Percentiles rank a stretch among this genome's conserved stretches.
Conservation (phyloP, 345 rosid species). For the Lenwebbia sp. region DNA sequence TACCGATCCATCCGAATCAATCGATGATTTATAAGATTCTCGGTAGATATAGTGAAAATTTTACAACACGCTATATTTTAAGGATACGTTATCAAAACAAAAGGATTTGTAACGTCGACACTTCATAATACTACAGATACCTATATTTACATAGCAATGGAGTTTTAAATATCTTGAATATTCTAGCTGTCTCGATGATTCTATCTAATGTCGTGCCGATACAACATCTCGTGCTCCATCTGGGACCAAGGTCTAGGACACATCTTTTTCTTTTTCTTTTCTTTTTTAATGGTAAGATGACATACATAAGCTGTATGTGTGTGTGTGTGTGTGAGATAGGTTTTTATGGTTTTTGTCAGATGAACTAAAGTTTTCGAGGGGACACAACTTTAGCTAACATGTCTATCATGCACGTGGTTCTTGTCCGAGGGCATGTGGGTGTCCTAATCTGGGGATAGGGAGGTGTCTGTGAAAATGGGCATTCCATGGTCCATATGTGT, state of each 20-base stretch:
- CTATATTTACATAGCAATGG: not conserved
- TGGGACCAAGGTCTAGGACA: not conserved
- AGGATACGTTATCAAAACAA: not conserved
- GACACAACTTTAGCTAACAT: not conserved
- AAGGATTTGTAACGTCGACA: not conserved
- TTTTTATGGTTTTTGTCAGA: not conserved
- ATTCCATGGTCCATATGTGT: not conserved
- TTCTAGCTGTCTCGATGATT: fast-evolving
- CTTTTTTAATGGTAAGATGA: not conserved
- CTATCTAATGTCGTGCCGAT: not conserved
- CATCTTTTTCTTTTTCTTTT: not conserved
- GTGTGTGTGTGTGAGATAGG: not conserved
- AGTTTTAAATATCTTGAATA: not conserved
- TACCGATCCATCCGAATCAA: not conserved
- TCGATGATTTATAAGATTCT: not conserved
- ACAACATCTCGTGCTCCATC: not conserved
- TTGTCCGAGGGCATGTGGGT: not conserved
- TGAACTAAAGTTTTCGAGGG: not conserved
- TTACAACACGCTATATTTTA: not conserved
- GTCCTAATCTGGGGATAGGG: not conserved
- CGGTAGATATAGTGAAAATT: not conserved
- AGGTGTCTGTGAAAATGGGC: not conserved
- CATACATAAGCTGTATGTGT: not conserved
- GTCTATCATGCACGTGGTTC: not conserved
- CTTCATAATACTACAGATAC: not conserved